Base-by-base conservation (phyloP, 1,139 yeast genomes). In the Pichia sp. region DNA sequence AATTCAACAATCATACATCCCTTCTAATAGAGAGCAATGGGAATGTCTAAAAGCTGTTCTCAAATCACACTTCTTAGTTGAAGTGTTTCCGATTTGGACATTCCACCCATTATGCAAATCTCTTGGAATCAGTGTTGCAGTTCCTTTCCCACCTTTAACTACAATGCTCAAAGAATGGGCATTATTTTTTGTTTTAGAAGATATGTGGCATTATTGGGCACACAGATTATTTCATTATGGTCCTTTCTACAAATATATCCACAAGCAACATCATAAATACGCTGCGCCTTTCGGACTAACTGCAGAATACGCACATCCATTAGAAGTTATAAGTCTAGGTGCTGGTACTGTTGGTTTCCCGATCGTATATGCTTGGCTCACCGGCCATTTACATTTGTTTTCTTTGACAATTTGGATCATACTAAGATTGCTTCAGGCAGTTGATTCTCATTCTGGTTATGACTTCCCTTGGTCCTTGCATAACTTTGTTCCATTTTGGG, bases 301-400 rank as follows among this genome's bases (percentile, higher is more conserved):
- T 36, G 97, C 98, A n/a, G 98, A 91, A 63, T 91, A 91, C 59
- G 97, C 97, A 4, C 97, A 91, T 59, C 97, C 98, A 1, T 68
- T 80, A 26, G 98, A 91, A 66, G 95, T 91, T 19, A 79, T 89
- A 68, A 77, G 88, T 41, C 71, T 91, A 41, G 98, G 98, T 30
- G 75, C 84, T 42, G 98, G 98, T 41, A 91, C 98, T 15, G 95
- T 89, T 22, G 96, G 97, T 33, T 78, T 86, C 67, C 98, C 98
- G 38, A 75, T 91, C 43, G 60, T 85, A 28, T 76, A 75, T 58
- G 77, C 79, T 32, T 71, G 78, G 55, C 71, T 84, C 45, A 73
- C 81, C 17, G 68, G 74, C 36, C 65, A 79, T 51, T 70, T 89
- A 57, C 98, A 91, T 62, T 68, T 91, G 51, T 78, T 86, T 64